Conservation (phyloP, 2,329 filamentous ascomycete species). For the Pseudogymnoascus sp. region DNA sequence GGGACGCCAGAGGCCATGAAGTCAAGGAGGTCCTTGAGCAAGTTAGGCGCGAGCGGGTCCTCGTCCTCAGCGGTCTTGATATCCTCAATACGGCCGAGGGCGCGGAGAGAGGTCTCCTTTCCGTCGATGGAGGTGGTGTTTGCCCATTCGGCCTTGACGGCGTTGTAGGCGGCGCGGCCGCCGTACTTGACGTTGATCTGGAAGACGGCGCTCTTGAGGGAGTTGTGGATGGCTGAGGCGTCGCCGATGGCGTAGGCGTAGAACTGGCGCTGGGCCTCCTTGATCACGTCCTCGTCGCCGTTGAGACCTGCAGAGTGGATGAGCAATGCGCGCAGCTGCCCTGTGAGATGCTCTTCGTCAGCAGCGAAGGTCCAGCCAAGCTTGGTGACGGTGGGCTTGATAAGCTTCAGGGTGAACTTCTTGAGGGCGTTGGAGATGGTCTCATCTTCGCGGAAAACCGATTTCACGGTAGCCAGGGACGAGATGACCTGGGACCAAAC, state of each 20-base stretch:
- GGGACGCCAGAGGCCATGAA: conserved; percentile 80
- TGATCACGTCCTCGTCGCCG: conserved; percentile 61
- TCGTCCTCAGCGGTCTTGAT: background rate
- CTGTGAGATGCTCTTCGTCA: conserved; percentile 71
- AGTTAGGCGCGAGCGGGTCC: conserved; percentile 33
- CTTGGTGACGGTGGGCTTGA: conserved; percentile 64
- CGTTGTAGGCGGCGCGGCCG: conserved; percentile 57
- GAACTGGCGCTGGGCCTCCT: conserved; percentile 72
- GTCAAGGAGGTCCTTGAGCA: conserved; percentile 60
- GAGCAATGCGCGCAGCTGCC: conserved; percentile 74
- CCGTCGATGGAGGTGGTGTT: conserved; percentile 80
- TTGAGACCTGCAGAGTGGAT: conserved; percentile 66
- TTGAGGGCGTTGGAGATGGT: conserved; percentile 63
- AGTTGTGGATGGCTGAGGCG: conserved; percentile 67
- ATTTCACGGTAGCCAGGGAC: conserved; percentile 66
- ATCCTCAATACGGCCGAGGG: conserved; percentile 67
- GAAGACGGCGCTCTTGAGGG: conserved; percentile 72
- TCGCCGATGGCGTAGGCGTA: conserved; percentile 61
- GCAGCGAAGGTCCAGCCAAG: conserved; percentile 79
- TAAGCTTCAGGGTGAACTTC: conserved; percentile 69
- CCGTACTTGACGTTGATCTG: conserved; percentile 64
- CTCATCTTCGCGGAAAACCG: conserved; percentile 74
- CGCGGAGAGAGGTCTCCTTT: conserved; percentile 73
- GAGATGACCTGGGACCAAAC: conserved; percentile 83
- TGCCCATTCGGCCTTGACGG: conserved; percentile 77